phyloP scores from a whole-genome alignment of 306 rosid species.

The Benincasa hispida region DNA sequence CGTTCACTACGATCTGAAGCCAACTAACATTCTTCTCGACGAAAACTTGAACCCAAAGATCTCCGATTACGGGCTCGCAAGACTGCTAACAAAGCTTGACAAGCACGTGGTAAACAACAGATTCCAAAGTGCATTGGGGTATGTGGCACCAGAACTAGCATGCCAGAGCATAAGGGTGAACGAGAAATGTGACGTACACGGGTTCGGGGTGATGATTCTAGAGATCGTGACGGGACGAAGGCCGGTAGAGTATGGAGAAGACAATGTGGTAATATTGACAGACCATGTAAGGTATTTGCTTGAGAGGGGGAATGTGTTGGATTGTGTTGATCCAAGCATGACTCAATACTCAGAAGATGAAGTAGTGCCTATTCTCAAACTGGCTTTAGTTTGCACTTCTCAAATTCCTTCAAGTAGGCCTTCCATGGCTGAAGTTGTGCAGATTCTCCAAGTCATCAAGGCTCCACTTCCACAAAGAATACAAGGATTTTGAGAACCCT shows the following conservation, averaged over 20 bases:
- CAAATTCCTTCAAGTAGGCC: slow-evolving; percentile 67
- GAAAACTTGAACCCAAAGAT: slow-evolving; percentile 43
- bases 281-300: slow-evolving; percentile 52
- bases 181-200: slow-evolving; percentile 57
- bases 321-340: slow-evolving; percentile 48
- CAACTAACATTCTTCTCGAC: slow-evolving; percentile 49
- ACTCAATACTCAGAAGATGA: slow-evolving; percentile 47
- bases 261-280: slow-evolving; percentile 44
- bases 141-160: slow-evolving; percentile 57
- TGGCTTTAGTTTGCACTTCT: slow-evolving; percentile 57
- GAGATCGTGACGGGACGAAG: slow-evolving; percentile 63
- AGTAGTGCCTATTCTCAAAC: slow-evolving; percentile 45
- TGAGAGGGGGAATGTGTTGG: slow-evolving; percentile 58
- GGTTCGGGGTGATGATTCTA: slow-evolving; percentile 56
- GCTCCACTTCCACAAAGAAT: slow-evolving; percentile 53
- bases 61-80: slow-evolving; percentile 47
- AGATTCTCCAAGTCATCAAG: slow-evolving; percentile 48
- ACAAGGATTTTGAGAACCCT: slow-evolving; percentile 15
- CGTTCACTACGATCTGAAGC: slow-evolving; percentile 55
- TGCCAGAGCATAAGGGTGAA: slow-evolving; percentile 59
- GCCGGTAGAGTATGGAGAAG: slow-evolving; percentile 62
- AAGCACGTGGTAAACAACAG: slow-evolving; percentile 44
- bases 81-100: slow-evolving; percentile 41
- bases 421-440: slow-evolving; percentile 65
- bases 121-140: slow-evolving; percentile 56